These are phyloP conservation scores for Ophiostoma himal-ulmi DNA, from an alignment of 2,329 filamentous ascomycete species.

Conservation along the genomic window DNA sequence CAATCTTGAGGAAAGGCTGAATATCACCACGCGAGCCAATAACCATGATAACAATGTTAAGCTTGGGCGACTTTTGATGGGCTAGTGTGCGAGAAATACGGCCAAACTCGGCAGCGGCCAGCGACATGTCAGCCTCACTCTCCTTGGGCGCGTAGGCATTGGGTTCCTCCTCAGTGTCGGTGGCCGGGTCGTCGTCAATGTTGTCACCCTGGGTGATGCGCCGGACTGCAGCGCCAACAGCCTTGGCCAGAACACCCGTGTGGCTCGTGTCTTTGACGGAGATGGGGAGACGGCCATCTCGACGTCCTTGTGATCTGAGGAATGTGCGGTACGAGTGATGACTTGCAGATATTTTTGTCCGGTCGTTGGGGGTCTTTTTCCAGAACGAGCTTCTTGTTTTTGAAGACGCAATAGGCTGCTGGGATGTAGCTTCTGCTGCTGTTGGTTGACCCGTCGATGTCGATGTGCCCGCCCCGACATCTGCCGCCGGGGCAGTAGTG, in stretches of 20 bases:
- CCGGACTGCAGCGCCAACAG: slow-evolving; percentile 58
- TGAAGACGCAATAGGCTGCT: not conserved
- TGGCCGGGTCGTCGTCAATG: not conserved
- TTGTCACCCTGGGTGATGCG: slow-evolving; percentile 38
- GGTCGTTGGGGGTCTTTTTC: slow-evolving; percentile 5
- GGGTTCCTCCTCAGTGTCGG: slow-evolving; percentile 8
- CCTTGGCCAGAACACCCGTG: slow-evolving; percentile 67
- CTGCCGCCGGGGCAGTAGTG: not conserved
- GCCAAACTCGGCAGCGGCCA: slow-evolving; percentile 26
- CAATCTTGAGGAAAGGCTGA: slow-evolving; percentile 72
- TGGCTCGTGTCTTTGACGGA: slow-evolving; percentile 65
- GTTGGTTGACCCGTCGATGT: not conserved
- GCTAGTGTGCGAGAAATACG: slow-evolving; percentile 26
- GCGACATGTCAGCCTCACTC: slow-evolving; percentile 14
- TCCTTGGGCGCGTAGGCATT: slow-evolving; percentile 1
- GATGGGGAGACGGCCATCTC: slow-evolving; percentile 65
- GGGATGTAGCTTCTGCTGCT: not conserved
- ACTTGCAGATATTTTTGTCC: not conserved
- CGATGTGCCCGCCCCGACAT: not conserved
- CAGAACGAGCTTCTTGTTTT: slow-evolving; percentile 12
- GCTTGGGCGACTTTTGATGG: slow-evolving; percentile 38
- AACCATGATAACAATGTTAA: slow-evolving; percentile 80
- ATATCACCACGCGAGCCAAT: slow-evolving; percentile 76
- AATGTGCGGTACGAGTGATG: slow-evolving; percentile 11
- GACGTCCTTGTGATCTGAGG: slow-evolving; percentile 34